A percentile compares a stretch with the other conserved stretches of the same genome.
phyloP scores from a whole-genome alignment of 768 basidiomycete species.

The Suillus weaverae region DNA sequence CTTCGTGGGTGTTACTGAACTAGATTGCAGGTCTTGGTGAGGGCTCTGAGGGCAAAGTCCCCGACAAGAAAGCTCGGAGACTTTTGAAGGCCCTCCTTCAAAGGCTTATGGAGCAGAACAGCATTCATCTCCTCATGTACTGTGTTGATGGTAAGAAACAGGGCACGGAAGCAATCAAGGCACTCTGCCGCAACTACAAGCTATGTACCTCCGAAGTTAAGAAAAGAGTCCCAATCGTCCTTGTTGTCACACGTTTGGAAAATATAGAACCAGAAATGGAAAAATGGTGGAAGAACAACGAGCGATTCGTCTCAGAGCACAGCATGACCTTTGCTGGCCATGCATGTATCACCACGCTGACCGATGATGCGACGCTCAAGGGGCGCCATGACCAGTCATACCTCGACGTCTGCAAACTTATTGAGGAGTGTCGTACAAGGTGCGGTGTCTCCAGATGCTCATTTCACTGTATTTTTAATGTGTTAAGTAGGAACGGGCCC shows the following conservation, averaged over 20 bases:
- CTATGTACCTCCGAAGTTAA: conserved; percentile 21
- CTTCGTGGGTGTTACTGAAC: neutral
- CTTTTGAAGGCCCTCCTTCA: conserved; percentile 32
- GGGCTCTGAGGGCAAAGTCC: conserved; percentile 29
- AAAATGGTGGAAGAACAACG: conserved; percentile 41
- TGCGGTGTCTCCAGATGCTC: neutral
- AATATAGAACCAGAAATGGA: conserved; percentile 33
- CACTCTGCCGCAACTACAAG: conserved; percentile 29
- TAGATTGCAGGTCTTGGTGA: conserved; percentile 30
- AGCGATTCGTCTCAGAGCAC: conserved; percentile 23
- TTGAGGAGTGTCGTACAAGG: conserved; percentile 1
- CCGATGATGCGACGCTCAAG: conserved; percentile 24
- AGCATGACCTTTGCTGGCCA: conserved; percentile 36
- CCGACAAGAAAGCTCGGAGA: conserved; percentile 25
- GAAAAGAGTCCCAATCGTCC: conserved; percentile 21
- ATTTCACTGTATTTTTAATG: neutral
- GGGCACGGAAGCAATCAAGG: conserved; percentile 16
- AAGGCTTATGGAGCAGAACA: conserved; percentile 23
- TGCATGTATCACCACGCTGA: conserved; percentile 39
- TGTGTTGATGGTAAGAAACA: conserved; percentile 28
- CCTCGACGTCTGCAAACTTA: conserved; percentile 19
- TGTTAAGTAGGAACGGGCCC: neutral
- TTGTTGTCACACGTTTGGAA: conserved; percentile 34
- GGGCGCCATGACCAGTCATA: conserved; percentile 22
- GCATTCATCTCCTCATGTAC: conserved; percentile 26